Conservation (phyloP, 1,284 basidiomycete species). For the Filobasidium uniguttulatum region DNA sequence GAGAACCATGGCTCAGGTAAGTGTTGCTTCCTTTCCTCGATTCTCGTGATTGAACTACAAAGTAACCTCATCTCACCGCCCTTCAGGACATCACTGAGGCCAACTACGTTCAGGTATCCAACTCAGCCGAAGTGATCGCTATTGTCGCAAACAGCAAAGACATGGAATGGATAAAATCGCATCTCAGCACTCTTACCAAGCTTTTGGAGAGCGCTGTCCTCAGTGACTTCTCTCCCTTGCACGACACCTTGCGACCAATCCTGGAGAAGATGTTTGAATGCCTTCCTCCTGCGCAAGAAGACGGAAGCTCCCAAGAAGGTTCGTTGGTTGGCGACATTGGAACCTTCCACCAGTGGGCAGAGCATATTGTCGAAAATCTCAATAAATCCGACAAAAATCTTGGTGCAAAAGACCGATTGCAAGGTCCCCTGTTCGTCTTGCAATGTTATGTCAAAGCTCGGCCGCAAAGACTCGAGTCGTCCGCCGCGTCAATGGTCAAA, state of each 20-base stretch:
- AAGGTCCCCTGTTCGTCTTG: conserved; percentile 72
- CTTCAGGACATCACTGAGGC: conserved; percentile 57
- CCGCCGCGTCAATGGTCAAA: conserved; percentile 63
- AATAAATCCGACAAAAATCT: conserved; percentile 44
- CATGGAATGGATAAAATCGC: conserved; percentile 66
- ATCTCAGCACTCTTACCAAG: conserved; percentile 68
- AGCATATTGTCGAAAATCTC: conserved; percentile 72
- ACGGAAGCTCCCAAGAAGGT: not conserved
- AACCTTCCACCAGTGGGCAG: conserved; percentile 66
- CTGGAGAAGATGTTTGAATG: conserved; percentile 76
- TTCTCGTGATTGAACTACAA: not conserved
- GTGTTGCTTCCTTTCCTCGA: conserved; percentile 19
- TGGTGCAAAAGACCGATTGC: conserved; percentile 37
- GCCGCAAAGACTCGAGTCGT: conserved; percentile 73
- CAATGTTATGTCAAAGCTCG: conserved; percentile 73
- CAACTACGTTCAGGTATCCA: conserved; percentile 56
- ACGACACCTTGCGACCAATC: conserved; percentile 67
- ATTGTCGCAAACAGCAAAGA: conserved; percentile 72
- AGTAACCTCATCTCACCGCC: conserved; percentile 9
- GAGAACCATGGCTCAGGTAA: conserved; percentile 63
- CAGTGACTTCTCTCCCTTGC: conserved; percentile 58
- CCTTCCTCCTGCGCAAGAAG: conserved; percentile 42
- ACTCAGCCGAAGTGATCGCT: conserved; percentile 78
- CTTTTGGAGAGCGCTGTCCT: conserved; percentile 78
- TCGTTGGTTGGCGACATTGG: conserved; percentile 47